Base-by-base conservation (phyloP, 2,329 filamentous ascomycete genomes). In the Cytospora schulzeri region DNA sequence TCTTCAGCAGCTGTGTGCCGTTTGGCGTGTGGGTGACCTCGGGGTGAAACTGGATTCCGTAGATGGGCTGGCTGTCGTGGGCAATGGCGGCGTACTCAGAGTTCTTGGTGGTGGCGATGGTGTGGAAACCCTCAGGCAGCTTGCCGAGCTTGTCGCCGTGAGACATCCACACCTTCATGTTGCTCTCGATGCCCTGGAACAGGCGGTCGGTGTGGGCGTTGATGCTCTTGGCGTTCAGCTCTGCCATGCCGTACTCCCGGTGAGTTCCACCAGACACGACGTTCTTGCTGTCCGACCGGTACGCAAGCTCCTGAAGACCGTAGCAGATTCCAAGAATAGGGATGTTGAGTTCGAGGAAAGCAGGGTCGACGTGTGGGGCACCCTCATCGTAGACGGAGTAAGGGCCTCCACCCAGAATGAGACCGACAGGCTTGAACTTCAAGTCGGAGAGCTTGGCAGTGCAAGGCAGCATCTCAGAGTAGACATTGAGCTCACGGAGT, bases 41-140 rank as follows among this genome's bases (percentile, higher is more conserved):
- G 1, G 93, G 93, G 76, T 97, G 93, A 76, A 97, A 94, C 74
- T 97, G 93, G 55, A 97, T 85, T 62, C 90, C 91, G 72, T 88
- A 96, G 70, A 91, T 88, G 29, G 88, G 87, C 79, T 89, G 87
- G 11, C 78, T 77, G 74, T 86, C 73, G 74, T 93, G 90, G 22
- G 89, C 90, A 70, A 94, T 96, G 65, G 87, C 92, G 14, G 93
- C 93, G 70, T 85, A 96, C 28, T 88, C 86, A 0, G 91, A 88
- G 78, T 95, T 96, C 58, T 81, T 74, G 2, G 92, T 94, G 5
- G 83, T 89, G 58, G 91, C 93, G 70, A 97, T 86, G 19, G 83
- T 87, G 66, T 85, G 78, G 74, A 96, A 97, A 50, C 83, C 85
- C 41, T 88, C 80, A 11, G 93, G 93, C 48, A 97, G 81, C 62